Conservation (phyloP, 1,284 basidiomycete species). For the Bjerkandera adusta region DNA sequence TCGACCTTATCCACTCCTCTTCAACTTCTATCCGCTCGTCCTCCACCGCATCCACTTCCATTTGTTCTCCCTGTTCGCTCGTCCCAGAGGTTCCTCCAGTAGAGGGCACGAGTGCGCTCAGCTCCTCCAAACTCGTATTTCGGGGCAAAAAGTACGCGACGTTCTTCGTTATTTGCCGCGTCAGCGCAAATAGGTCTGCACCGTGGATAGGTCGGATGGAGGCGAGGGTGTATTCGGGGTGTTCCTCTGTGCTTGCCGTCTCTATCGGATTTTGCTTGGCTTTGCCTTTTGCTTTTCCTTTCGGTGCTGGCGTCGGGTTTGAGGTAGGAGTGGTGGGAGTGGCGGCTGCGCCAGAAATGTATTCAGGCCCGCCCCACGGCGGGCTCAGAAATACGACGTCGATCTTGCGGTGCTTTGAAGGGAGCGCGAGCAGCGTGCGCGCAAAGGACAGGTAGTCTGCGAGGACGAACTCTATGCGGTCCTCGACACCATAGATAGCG, state of each 20-base stretch:
- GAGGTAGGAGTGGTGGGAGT: too few relatives aligned
- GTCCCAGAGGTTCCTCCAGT: conserved; percentile 9
- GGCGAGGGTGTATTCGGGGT: conserved; percentile 67
- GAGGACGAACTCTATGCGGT: conserved; percentile 93
- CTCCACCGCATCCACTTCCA: background rate
- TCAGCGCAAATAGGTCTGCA: conserved; percentile 73
- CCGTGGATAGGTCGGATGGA: conserved; percentile 82
- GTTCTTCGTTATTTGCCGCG: conserved; percentile 70
- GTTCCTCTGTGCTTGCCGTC: conserved; percentile 19
- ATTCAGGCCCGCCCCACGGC: conserved; percentile 88
- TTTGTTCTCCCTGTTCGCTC: conserved; percentile 5
- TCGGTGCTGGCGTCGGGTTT: conserved; percentile 5
- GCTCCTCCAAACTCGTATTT: conserved; percentile 75
- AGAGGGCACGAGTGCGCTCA: conserved; percentile 51
- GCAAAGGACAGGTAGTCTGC: conserved; percentile 85
- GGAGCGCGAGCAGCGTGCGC: conserved; percentile 36
- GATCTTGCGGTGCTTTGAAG: conserved; percentile 42
- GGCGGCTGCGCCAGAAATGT: conserved; percentile 50
- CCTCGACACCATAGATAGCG: conserved; percentile 87
- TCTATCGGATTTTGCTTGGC: conserved; percentile 12
- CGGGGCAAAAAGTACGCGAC: conserved; percentile 91
- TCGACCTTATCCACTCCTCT: conserved; percentile 86
- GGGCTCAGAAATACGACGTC: conserved; percentile 92
- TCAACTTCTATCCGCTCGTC: conserved; percentile 72
- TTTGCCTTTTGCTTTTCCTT: conserved; percentile 11